Conservation (phyloP, 495 filamentous ascomycete species). For the Penicillium diatomitis region DNA sequence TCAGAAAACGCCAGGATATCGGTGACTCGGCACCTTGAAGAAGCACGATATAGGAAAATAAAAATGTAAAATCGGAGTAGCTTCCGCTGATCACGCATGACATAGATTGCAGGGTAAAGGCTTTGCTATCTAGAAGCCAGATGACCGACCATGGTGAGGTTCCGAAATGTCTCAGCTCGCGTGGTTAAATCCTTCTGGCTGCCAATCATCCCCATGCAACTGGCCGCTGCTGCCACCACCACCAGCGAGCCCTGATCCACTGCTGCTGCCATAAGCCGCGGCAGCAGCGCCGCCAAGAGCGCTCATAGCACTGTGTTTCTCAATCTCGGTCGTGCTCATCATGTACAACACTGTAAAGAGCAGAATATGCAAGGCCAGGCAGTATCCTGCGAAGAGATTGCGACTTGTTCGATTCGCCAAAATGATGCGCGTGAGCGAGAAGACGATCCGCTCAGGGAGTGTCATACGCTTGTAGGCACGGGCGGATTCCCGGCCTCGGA, state of each 20-base stretch:
- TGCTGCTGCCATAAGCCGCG: constrained; percentile 28
- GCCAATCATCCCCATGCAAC: constrained; percentile 49
- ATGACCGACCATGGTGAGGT: background rate
- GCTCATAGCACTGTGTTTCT: constrained; percentile 43
- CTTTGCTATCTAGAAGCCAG: no score
- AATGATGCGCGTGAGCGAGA: constrained; percentile 83
- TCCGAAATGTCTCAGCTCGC: constrained; percentile 10
- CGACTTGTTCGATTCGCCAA: constrained; percentile 82
- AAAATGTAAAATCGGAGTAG: no score
- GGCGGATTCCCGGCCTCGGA: constrained; percentile 82
- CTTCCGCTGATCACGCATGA: no score
- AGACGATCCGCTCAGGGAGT: constrained; percentile 79
- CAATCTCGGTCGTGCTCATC: constrained; percentile 57
- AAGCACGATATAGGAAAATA: no score
- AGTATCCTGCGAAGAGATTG: constrained; percentile 94
- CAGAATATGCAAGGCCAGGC: constrained; percentile 76
- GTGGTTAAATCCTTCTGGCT: constrained; percentile 48
- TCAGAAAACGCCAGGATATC: no score
- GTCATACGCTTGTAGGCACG: constrained; percentile 94
- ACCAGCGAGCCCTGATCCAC: constrained; percentile 25
- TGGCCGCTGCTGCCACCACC: constrained; percentile 25
- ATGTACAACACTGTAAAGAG: constrained; percentile 81
- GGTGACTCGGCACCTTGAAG: no score
- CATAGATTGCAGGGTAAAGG: no score
- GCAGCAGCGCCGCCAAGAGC: constrained; percentile 34